These are phyloP conservation scores for Amphicarpaea edgeworthii DNA, from an alignment of 306 rosid species.

Conservation along the genomic window DNA sequence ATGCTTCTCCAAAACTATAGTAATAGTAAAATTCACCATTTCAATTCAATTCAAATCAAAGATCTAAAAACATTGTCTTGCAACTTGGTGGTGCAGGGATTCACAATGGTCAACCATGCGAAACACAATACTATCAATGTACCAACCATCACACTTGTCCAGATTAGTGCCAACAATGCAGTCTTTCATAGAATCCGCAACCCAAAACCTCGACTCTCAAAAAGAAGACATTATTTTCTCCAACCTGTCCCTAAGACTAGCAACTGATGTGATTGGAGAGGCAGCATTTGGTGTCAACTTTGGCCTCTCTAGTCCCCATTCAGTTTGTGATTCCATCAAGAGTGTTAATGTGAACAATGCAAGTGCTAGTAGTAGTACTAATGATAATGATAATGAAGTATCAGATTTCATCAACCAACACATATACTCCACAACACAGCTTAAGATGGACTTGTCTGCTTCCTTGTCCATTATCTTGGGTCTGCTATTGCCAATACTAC, in stretches of 20 bases:
- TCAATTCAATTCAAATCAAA: slow-evolving; percentile 26
- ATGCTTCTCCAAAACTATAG: neutral
- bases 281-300: slow-evolving; percentile 96
- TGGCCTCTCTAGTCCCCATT: slow-evolving; percentile 68
- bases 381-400: slow-evolving; percentile 53
- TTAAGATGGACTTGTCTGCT: slow-evolving; percentile 93
- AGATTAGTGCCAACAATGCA: slow-evolving; percentile 88
- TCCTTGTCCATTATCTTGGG: slow-evolving; percentile 91
- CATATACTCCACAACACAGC: slow-evolving; percentile 83
- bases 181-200: slow-evolving; percentile 73
- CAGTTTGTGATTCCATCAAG: slow-evolving; percentile 44
- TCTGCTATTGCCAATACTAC: slow-evolving; percentile 75
- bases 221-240: slow-evolving; percentile 70
- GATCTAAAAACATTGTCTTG: slow-evolving; percentile 20
- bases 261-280: slow-evolving; percentile 83
- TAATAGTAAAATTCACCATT: neutral
- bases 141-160: slow-evolving; percentile 83
- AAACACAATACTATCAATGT: slow-evolving; percentile 74
- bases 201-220: slow-evolving; percentile 63
- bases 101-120: slow-evolving; percentile 92
- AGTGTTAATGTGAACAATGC: neutral
- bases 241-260: slow-evolving; percentile 71
- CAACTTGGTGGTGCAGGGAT: slow-evolving; percentile 66
- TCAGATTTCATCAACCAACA: slow-evolving; percentile 84
- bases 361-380: neutral